A percentile compares a stretch with the other conserved stretches of the same genome.
Evolutionary conservation across 345 rosid genomes (phyloP).

Genomic region (Melastoma malabathricum): DNA sequence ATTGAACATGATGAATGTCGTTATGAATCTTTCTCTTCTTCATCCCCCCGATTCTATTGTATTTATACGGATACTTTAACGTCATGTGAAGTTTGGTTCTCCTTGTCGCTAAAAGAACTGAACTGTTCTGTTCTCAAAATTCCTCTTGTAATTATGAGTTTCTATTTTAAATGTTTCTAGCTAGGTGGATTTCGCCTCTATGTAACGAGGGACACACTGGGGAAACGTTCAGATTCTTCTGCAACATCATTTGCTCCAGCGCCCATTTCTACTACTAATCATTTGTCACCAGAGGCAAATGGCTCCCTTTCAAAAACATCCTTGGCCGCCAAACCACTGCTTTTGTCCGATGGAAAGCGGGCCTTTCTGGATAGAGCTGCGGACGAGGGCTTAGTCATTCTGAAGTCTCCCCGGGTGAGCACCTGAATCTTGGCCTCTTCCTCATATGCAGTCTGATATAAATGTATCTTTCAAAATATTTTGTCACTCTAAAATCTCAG

Average conservation of each 20-base stretch:
- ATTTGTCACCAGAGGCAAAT: slow-evolving; percentile 17
- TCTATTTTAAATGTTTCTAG: slow-evolving; percentile 19
- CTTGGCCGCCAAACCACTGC: slow-evolving; percentile 34
- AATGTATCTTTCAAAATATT: slow-evolving; percentile 4
- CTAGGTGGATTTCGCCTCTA: slow-evolving; percentile 64
- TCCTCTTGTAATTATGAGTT: not conserved
- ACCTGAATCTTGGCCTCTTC: not conserved
- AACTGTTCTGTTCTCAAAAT: not conserved
- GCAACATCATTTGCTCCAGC: slow-evolving; percentile 25
- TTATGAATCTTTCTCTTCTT: too few relatives aligned
- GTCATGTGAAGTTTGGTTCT: too few relatives aligned
- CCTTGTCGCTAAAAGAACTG: too few relatives aligned
- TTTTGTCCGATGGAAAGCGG: slow-evolving; percentile 24
- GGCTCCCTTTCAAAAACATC: slow-evolving; percentile 49
- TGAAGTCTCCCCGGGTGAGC: slow-evolving; percentile 74
- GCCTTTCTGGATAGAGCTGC: slow-evolving; percentile 48
- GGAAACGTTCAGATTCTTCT: slow-evolving; percentile 18
- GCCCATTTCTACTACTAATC: slow-evolving; percentile 13
- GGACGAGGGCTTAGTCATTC: slow-evolving; percentile 60
- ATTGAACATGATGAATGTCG: too few relatives aligned
- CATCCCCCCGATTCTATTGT: too few relatives aligned
- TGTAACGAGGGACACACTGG: slow-evolving; percentile 35
- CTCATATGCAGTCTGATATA: too few relatives aligned
- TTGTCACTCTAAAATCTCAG: slow-evolving; percentile 24
- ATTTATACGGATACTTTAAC: too few relatives aligned